Percentiles rank a stretch among this genome's conserved stretches.
These are phyloP conservation scores for Yamadazyma aaseri DNA, from an alignment of 1,139 yeast genomes.

Conservation along the genomic window DNA sequence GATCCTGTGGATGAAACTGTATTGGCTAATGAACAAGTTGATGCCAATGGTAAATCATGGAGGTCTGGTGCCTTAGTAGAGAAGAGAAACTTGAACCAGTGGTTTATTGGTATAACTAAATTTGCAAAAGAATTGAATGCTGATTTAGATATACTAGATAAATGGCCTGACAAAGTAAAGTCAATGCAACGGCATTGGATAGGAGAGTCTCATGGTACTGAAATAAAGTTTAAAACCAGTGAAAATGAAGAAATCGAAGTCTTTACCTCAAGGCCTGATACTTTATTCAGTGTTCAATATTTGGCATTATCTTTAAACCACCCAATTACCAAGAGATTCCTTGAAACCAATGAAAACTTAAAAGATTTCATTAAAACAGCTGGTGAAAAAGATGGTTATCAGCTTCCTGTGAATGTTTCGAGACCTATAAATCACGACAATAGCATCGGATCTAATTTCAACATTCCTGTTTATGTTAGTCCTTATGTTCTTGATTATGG, in stretches of 20 bases:
- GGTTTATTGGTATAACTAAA: slow-evolving; percentile 89
- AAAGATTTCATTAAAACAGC: slow-evolving; percentile 41
- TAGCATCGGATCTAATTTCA: slow-evolving; percentile 12
- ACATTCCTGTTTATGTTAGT: slow-evolving; percentile 79
- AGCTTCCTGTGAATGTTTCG: slow-evolving; percentile 40
- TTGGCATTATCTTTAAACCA: slow-evolving; percentile 76
- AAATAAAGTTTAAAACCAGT: slow-evolving; percentile 46
- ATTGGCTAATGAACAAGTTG: slow-evolving; percentile 95
- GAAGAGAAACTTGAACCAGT: slow-evolving; percentile 73
- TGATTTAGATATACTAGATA: slow-evolving; percentile 57
- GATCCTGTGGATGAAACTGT: slow-evolving; percentile 95
- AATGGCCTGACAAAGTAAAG: slow-evolving; percentile 90
- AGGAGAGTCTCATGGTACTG: slow-evolving; percentile 83
- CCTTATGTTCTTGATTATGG: slow-evolving; percentile 92
- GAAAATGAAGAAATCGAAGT: slow-evolving; percentile 37
- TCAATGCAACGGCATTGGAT: slow-evolving; percentile 94
- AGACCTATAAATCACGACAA: slow-evolving; percentile 57
- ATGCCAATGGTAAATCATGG: slow-evolving; percentile 88
- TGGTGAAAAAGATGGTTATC: slow-evolving; percentile 65
- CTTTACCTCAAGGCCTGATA: slow-evolving; percentile 90
- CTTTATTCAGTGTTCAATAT: slow-evolving; percentile 78
- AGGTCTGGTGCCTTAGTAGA: slow-evolving; percentile 95
- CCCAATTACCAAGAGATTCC: slow-evolving; percentile 47
- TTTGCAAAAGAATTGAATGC: slow-evolving; percentile 64
- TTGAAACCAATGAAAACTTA: slow-evolving; percentile 40